phyloP scores from a whole-genome alignment of 495 filamentous ascomycete genomes.

The Penicillium manginii region DNA sequence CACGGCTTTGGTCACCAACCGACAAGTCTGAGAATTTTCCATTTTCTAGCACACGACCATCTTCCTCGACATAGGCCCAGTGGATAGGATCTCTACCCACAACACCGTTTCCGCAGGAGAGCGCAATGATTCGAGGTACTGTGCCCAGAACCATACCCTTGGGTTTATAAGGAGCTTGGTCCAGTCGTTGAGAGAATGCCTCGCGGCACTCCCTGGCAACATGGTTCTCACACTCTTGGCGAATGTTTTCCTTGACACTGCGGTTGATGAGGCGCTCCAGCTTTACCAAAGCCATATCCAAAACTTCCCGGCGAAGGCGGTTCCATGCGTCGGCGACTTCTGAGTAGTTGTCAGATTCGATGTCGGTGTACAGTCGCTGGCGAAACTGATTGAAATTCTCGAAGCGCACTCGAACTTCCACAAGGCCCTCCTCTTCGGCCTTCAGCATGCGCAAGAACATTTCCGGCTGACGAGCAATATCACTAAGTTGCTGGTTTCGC shows the following conservation, averaged over 20 bases:
- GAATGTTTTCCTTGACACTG: constrained; percentile 89
- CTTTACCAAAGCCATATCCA: constrained; percentile 80
- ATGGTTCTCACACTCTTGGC: constrained; percentile 88
- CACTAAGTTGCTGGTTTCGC: constrained; percentile 77
- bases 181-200: constrained; percentile 81
- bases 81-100: constrained; percentile 75
- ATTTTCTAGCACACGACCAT: constrained; percentile 84
- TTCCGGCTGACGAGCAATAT: constrained; percentile 82
- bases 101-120: constrained; percentile 79
- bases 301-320: constrained; percentile 74
- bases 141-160: constrained; percentile 92
- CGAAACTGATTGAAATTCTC: constrained; percentile 75
- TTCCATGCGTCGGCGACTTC: constrained; percentile 97
- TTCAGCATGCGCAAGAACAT: constrained; percentile 94
- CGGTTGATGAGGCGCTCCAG: constrained; percentile 83
- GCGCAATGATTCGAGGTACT: constrained; percentile 78
- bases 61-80: constrained; percentile 93
- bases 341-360: constrained; percentile 91
- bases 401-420: constrained; percentile 79
- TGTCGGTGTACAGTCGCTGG: constrained; percentile 73
- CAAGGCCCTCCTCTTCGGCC: constrained; percentile 88
- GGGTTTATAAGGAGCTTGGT: constrained; percentile 95
- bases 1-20: constrained; percentile 68
- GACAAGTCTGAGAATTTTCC: constrained; percentile 81
- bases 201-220: constrained; percentile 81